phyloP scores from a whole-genome alignment of 2,329 filamentous ascomycete genomes.

The Nectriaceae sp. region DNA sequence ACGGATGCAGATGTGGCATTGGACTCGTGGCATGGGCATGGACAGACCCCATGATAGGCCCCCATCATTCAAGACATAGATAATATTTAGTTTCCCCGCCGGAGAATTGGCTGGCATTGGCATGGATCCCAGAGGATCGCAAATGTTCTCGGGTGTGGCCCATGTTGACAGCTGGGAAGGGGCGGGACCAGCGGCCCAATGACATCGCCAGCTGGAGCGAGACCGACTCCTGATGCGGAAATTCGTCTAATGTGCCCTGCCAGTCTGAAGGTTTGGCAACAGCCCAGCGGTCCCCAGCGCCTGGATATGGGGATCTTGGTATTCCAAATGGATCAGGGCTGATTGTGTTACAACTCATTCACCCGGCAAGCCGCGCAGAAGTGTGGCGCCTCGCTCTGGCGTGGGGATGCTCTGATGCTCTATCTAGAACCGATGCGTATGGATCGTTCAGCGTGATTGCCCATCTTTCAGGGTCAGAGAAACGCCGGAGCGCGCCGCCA shows the following conservation, averaged over 20 bases:
- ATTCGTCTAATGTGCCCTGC: slow-evolving; percentile 23
- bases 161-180: too few species aligned
- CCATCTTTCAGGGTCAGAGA: too few species aligned
- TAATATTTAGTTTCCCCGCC: neutral
- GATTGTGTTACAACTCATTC: neutral
- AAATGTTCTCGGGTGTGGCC: too few species aligned
- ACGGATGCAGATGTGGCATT: slow-evolving; percentile 12
- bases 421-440: too few species aligned
- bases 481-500: too few species aligned
- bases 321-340: neutral
- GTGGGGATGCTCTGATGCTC: too few species aligned
- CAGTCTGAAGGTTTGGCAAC: neutral
- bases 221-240: slow-evolving; percentile 24
- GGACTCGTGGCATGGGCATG: slow-evolving; percentile 24
- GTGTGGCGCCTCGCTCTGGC: too few species aligned
- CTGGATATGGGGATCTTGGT: neutral
- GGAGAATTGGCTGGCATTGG: neutral
- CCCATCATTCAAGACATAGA: too few species aligned
- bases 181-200: slow-evolving; percentile 18
- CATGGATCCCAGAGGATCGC: too few species aligned
- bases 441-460: neutral
- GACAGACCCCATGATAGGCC: too few species aligned
- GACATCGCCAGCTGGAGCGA: slow-evolving; percentile 8
- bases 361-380: neutral
- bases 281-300: neutral